Base-by-base conservation (phyloP, 78 protist genomes). In the Capsaspora owczarzaki region DNA sequence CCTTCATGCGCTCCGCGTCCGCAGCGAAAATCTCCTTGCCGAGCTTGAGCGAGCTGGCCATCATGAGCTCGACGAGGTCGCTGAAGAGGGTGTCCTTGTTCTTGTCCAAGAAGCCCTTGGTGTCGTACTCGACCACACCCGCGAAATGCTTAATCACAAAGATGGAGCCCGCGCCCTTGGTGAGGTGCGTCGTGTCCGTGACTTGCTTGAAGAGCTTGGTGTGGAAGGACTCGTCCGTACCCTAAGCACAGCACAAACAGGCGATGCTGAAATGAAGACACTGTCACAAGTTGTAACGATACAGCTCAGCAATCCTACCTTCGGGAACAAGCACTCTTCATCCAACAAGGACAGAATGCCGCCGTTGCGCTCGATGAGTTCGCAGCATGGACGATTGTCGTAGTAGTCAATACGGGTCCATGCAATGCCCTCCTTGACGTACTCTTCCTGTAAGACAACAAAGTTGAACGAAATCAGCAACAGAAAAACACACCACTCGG, bases 61-160 rank as follows among this genome's bases (percentile, higher is more conserved):
- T 23, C n/a, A 14, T 14, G 5, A 10, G 49, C 27, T 69, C 23
- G 49, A 23, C n/a, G 41, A 71, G 19, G 16, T 29, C 60, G 40
- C 20, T 22, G 8, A 3, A 41, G 29, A 71, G 77, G 41, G 40
- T 25, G 78, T 74, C 78, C 10, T 38, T 22, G 61, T 74, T 74
- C 78, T 74, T 74, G 29, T 74, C 78, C 0, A 74, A 42, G 19
- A 74, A 74, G 46, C 61, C 61, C 43, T 19, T 43, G 1, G 35
- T n/a, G 78, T 43, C 23, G 78, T 74, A 74, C 38, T 16, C 2
- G 38, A 74, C 78, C 44, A 33, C 61, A 40, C 91, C 94, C 31
- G 96, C 96, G 83, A 87, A 93, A 76, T 93, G 96, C 10, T 53
- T 56, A 27, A 93, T 51, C 35, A 71, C 85, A 53, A 93, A 90